Evolutionary conservation across 495 filamentous ascomycete genomes (phyloP).

Genomic region (Peziza echinospora): DNA sequence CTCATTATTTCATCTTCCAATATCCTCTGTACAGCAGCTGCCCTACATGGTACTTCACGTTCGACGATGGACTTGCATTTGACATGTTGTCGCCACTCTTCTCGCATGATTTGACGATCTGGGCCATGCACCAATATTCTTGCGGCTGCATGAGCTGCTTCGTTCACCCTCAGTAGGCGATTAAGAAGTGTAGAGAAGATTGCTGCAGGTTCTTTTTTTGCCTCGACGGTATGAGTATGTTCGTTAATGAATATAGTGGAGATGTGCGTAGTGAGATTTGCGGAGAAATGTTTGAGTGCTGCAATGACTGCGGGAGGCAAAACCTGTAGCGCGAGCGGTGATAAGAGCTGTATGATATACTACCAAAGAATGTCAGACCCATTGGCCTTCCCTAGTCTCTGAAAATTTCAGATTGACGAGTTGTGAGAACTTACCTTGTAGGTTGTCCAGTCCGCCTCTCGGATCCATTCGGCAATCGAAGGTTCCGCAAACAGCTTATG

Average conservation of each 20-base stretch:
- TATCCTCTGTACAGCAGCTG: conserved; percentile 22
- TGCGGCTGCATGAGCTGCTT: conserved; percentile 66
- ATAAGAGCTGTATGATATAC: conserved; percentile 80
- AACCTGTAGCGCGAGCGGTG: conserved; percentile 66
- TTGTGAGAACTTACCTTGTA: conserved; percentile 34
- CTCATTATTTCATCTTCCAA: conserved; percentile 22
- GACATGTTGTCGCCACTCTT: conserved; percentile 54
- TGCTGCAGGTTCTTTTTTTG: conserved; percentile 68
- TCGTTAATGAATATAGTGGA: conserved; percentile 56
- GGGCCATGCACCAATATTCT: conserved; percentile 50
- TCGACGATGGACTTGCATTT: conserved; percentile 48
- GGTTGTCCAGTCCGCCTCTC: conserved; percentile 81
- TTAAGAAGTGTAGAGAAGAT: conserved; percentile 71
- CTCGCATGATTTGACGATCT: conserved; percentile 76
- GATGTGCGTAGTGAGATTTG: conserved; percentile 55
- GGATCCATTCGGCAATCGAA: conserved; percentile 73
- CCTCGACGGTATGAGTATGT: conserved; percentile 60
- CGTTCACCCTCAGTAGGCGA: conserved; percentile 71
- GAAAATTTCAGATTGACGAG: neutral
- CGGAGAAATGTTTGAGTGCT: conserved; percentile 64
- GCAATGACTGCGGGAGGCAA: conserved; percentile 65
- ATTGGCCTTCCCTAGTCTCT: neutral
- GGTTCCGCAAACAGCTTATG: conserved; percentile 77
- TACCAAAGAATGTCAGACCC: conserved; percentile 9
- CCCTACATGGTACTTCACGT: conserved; percentile 19